Evolutionary conservation across 148 eudicot genomes (phyloP), one percentile per base, ranked within the genome.

Genomic region (Nepenthes mirabilis): DNA sequence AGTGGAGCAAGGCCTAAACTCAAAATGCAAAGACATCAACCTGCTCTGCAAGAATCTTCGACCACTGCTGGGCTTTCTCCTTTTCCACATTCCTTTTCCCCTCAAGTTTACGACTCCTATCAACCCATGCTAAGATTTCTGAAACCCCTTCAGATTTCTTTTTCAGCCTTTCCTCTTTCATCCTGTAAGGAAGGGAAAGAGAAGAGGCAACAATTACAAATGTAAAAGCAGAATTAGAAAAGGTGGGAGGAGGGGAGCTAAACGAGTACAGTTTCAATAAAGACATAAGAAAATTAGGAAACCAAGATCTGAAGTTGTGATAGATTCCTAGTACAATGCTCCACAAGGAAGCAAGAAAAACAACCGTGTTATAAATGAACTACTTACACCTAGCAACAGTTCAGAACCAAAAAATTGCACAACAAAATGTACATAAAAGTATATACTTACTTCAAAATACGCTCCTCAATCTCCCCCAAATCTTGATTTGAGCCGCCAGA

Each of bases 11-110:
- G 48, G 11, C 34, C 2, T 1, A 52, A 52, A 13, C 55, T 13
- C 2, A 66, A 66, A 50, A 36, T 14, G 43, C 6, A 52, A 59
- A 35, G 47, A 11, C 53, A 66, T 34, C 43, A 55, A 90, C 97
- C 90, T 88, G 98, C 82, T 93, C 98, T 69, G 82, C 95, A 37
- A 93, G 80, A 47, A 83, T 71, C 81, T 73, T 93, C 13, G 95
- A 88, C 35, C 77, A 79, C 69, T 72, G 84, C 78, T 83, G 61
- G n/a, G 94, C 96, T 65, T 84, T 93, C 80, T 76, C 83, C 78
- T 77, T 86, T 47, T 82, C 97, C 33, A 67, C 66, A 47, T 53
- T 83, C 70, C 56, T 79, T 68, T 77, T 91, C 67, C 82, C 97
- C 71, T 83, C 91, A 55, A 93, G 55, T 70, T 83, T 88, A 34